A percentile compares a stretch with the other conserved stretches of the same genome.
phyloP scores from a whole-genome alignment of 2,329 filamentous ascomycete genomes.

The Fonsecaea monophora region DNA sequence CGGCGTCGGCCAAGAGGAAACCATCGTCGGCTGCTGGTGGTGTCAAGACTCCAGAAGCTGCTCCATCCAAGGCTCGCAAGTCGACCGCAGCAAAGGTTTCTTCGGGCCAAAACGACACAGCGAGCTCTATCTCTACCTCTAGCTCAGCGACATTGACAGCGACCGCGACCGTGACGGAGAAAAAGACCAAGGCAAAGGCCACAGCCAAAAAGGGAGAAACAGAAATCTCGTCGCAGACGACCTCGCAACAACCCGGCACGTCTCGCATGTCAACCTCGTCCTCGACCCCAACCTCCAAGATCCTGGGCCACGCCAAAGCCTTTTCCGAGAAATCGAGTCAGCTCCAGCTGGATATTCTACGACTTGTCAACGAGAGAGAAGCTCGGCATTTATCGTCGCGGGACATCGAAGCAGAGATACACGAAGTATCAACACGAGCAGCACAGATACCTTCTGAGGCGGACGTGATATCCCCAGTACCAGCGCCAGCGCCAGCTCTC shows the following conservation, averaged over 20 bases:
- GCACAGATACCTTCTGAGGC: not conserved
- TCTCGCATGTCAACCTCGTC: too few relatives aligned
- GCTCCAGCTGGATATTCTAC: conserved; percentile 8
- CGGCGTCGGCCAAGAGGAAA: not conserved
- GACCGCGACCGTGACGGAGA: not conserved
- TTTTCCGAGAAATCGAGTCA: conserved; percentile 23
- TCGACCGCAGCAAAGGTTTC: not conserved
- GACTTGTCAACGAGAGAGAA: conserved; percentile 19
- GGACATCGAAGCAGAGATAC: not conserved
- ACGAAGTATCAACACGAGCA: too few relatives aligned
- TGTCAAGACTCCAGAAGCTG: conserved; percentile 4
- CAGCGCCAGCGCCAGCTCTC: not conserved
- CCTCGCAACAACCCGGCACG: not conserved
- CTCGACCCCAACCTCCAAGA: conserved; percentile 15
- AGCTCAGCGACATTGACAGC: too few relatives aligned
- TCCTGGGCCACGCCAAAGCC: conserved; percentile 27
- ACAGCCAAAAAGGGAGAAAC: conserved; percentile 18
- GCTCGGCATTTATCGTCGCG: not conserved
- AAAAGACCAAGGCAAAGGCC: not conserved
- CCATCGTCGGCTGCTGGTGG: not conserved
- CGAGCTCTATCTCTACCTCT: not conserved
- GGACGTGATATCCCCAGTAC: not conserved
- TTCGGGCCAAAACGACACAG: not conserved
- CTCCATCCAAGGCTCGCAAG: not conserved
- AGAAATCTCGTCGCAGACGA: not conserved